Conservation (phyloP, 768 basidiomycete genomes). For the Collybia nuda region DNA sequence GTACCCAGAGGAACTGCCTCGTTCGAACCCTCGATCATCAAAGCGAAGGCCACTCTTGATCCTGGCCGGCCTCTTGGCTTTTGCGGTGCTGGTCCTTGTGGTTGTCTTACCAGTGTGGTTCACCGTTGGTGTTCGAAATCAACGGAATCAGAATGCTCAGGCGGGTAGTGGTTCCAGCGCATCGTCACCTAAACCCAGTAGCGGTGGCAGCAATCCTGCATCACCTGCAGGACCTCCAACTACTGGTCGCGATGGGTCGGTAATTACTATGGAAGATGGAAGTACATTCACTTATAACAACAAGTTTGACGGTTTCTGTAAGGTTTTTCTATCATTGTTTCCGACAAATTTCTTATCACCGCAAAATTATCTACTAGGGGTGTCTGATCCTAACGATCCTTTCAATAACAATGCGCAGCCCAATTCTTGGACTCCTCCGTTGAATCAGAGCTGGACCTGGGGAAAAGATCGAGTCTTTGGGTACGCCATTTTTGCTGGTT, state of each 20-base stretch:
- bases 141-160: slow-evolving; percentile 3
- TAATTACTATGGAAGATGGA: slow-evolving; percentile 54
- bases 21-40: slow-evolving; percentile 3
- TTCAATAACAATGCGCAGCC: slow-evolving; percentile 59
- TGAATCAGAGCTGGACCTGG: slow-evolving; percentile 63
- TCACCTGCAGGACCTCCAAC: slow-evolving; percentile 3
- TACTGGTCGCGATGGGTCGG: slow-evolving; percentile 54
- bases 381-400: slow-evolving; percentile 52
- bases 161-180: neutral
- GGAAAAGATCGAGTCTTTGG: slow-evolving; percentile 49
- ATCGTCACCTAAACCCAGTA: neutral
- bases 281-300: slow-evolving; percentile 63
- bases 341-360: neutral
- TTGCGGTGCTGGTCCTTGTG: slow-evolving; percentile 41
- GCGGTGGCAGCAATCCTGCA: neutral
- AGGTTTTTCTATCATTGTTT: neutral
- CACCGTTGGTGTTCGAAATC: slow-evolving; percentile 47
- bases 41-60: slow-evolving; percentile 16
- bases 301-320: slow-evolving; percentile 51
- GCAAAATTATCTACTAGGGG: slow-evolving; percentile 30
- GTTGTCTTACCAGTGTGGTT: slow-evolving; percentile 63
- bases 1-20: slow-evolving; percentile 3
- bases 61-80: slow-evolving; percentile 32
- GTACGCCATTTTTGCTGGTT: slow-evolving; percentile 22
- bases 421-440: slow-evolving; percentile 63